Evolutionary conservation across 257 asterid species (phyloP).

Genomic region (Leonotis leonurus): DNA sequence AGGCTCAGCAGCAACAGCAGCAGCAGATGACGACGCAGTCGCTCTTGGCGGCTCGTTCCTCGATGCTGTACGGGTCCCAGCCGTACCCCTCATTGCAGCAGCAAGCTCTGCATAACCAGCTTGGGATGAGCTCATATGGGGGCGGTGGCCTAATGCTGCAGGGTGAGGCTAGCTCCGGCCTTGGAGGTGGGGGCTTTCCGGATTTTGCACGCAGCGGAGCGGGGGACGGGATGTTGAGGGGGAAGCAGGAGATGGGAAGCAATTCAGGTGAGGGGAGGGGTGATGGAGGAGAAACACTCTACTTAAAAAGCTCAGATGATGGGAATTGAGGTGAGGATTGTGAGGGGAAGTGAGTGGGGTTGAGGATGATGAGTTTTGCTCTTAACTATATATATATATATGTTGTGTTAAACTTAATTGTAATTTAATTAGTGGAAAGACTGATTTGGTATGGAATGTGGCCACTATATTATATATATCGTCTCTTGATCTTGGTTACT

Average conservation of each 20-base stretch:
- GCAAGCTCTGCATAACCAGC: constrained; percentile 58
- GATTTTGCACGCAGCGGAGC: constrained; percentile 37
- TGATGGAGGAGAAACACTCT: constrained; percentile 60
- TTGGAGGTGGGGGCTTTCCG: constrained; percentile 38
- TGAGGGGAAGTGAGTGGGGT: constrained; percentile 13
- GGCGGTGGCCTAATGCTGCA: constrained; percentile 62
- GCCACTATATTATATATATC: too few species aligned
- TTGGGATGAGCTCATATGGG: constrained; percentile 61
- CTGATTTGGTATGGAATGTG: too few species aligned
- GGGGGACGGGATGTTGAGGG: constrained; percentile 17
- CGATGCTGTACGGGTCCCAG: constrained; percentile 76
- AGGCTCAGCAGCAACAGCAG: constrained; percentile 57
- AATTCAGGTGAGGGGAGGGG: constrained; percentile 24
- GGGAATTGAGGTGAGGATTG: too few species aligned
- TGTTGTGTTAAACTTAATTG: too few species aligned
- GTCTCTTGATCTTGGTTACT: too few species aligned
- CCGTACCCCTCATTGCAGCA: constrained; percentile 71
- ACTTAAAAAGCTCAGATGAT: constrained; percentile 54
- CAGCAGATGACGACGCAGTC: constrained; percentile 77
- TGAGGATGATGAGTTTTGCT: background rate
- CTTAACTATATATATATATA: too few species aligned
- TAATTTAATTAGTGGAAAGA: too few species aligned
- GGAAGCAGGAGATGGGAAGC: constrained; percentile 55
- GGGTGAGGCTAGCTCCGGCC: constrained; percentile 51
- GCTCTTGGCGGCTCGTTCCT: constrained; percentile 73